Conservation (phyloP, 331 rosid species). For the Pyrus hybrid region DNA sequence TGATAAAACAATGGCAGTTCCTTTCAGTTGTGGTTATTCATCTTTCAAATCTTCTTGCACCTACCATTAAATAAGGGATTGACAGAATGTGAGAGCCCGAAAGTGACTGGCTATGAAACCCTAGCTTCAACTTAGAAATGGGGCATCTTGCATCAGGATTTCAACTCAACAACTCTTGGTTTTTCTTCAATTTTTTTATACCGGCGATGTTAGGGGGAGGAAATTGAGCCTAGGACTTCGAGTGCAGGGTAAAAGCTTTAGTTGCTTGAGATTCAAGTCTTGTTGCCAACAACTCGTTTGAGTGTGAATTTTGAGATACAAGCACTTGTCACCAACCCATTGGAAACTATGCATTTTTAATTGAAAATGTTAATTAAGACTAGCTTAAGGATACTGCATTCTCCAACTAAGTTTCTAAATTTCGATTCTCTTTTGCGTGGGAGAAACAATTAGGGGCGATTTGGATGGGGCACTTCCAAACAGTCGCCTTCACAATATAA, state of each 20-base stretch:
- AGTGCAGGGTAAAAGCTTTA: too few species aligned
- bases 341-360: neutral
- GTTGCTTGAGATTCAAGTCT: too few species aligned
- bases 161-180: neutral
- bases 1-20: neutral
- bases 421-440: too few species aligned
- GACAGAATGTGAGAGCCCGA: neutral
- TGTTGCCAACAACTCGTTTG: too few species aligned
- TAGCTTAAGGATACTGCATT: too few species aligned
- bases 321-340: neutral
- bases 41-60: neutral
- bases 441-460: too few species aligned
- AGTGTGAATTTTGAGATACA: too few species aligned
- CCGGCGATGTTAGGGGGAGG: too few species aligned
- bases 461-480: too few species aligned
- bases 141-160: neutral
- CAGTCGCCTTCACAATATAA: too few species aligned
- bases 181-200: neutral
- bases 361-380: neutral
- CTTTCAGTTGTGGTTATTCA: constrained; percentile 24
- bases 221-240: too few species aligned
- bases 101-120: constrained; percentile 3
- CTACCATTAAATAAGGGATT: neutral
- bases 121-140: constrained; percentile 4
- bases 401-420: too few species aligned